These are phyloP conservation scores for Verticillium albo-atrum DNA, from an alignment of 2,329 filamentous ascomycete genomes.

Conservation along the genomic window DNA sequence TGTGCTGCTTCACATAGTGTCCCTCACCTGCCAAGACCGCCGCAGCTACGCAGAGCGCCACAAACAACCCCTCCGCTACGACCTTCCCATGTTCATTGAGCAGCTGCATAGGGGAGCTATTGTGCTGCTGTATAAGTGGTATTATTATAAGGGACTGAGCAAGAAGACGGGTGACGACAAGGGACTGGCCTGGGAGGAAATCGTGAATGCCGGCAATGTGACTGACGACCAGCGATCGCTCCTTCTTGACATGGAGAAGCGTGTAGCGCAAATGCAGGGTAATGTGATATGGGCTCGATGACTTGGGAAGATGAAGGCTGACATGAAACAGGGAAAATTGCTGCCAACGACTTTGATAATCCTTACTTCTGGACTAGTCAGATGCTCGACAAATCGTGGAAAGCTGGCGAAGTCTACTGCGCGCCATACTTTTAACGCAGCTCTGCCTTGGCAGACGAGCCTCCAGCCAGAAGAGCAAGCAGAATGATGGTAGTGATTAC, in stretches of 20 bases:
- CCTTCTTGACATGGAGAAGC: neutral
- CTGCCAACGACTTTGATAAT: neutral
- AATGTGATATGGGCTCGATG: no score
- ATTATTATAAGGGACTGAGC: constrained; percentile 32
- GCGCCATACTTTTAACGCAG: neutral
- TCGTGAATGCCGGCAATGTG: neutral
- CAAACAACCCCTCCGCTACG: constrained; percentile 22
- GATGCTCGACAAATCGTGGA: neutral
- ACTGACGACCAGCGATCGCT: neutral
- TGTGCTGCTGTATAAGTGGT: constrained; percentile 42
- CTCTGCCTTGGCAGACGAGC: neutral
- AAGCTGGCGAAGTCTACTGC: neutral
- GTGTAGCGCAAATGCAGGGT: neutral
- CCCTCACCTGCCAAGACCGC: constrained; percentile 30
- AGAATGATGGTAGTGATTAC: no score
- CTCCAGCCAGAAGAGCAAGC: no score
- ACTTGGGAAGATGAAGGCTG: neutral
- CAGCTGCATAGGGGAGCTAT: constrained; percentile 41
- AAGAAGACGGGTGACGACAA: neutral
- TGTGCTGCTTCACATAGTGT: constrained; percentile 34
- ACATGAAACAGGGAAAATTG: neutral
- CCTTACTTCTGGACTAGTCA: neutral
- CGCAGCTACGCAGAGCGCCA: constrained; percentile 21
- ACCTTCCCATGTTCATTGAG: constrained; percentile 35
- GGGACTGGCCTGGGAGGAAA: neutral